phyloP scores from a whole-genome alignment of 2,329 filamentous ascomycete genomes.

The Atkinsonella texensis region DNA sequence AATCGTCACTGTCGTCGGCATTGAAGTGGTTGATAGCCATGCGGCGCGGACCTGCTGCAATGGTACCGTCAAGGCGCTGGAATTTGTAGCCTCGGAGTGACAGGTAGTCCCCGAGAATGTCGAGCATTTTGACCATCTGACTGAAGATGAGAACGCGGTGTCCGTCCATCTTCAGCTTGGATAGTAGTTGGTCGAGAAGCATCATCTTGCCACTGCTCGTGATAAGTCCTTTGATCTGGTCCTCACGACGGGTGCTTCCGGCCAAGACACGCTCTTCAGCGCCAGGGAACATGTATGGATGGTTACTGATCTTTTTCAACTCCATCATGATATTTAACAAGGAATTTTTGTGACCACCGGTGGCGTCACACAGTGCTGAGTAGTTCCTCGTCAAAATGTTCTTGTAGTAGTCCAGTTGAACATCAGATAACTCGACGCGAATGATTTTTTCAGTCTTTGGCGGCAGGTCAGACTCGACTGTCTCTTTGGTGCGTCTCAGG shows the following conservation, averaged over 20 bases:
- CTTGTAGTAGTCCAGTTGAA: conserved; percentile 97
- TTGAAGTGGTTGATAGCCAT: conserved; percentile 98
- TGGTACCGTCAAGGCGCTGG: conserved; percentile 90
- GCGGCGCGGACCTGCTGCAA: conserved; percentile 74
- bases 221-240: conserved; percentile 83
- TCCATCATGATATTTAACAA: conserved; percentile 99
- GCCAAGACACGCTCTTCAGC: conserved; percentile 82
- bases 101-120: conserved; percentile 90
- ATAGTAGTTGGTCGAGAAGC: conserved; percentile 88
- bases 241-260: conserved; percentile 71
- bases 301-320: conserved; percentile 96
- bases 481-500: conserved; percentile 90
- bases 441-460: conserved; percentile 99
- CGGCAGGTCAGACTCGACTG: conserved; percentile 90
- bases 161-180: conserved; percentile 84
- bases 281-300: conserved; percentile 94
- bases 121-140: conserved; percentile 98
- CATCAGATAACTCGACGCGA: conserved; percentile 89
- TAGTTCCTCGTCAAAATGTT: conserved; percentile 98
- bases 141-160: conserved; percentile 97
- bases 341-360: conserved; percentile 85
- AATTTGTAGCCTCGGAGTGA: conserved; percentile 89
- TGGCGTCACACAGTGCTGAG: conserved; percentile 80
- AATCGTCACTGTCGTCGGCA: conserved; percentile 88
- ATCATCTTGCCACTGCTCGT: conserved; percentile 99